Conservation (phyloP, 129 eudicot species). For the Centella asiatica region DNA sequence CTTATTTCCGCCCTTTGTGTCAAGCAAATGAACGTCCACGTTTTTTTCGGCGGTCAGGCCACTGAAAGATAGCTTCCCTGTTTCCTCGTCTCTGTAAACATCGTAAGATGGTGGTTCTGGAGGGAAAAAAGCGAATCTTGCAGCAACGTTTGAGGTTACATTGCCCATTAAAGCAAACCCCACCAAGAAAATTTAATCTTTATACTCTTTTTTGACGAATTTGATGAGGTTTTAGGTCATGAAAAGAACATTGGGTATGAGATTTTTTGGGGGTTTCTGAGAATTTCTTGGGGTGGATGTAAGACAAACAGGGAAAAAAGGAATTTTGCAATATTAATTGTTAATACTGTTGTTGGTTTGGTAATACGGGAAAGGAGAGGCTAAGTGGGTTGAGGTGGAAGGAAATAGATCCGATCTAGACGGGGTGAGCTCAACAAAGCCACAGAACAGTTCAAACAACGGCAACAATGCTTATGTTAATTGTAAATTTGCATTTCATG, state of each 20-base stretch:
- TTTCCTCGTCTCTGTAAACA: conserved; percentile 51
- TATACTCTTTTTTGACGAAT: background rate
- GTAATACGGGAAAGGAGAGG: background rate
- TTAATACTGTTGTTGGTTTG: background rate
- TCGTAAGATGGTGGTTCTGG: conserved; percentile 94
- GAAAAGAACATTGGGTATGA: background rate
- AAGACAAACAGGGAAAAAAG: background rate
- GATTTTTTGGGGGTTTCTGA: background rate
- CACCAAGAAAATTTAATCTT: conserved; percentile 9
- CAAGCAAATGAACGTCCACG: conserved; percentile 71
- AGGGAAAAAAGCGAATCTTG: conserved; percentile 92
- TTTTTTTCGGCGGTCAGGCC: conserved; percentile 75
- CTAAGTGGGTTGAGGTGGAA: background rate
- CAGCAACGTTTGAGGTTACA: conserved; percentile 88
- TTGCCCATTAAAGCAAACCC: conserved; percentile 71
- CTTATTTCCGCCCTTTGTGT: conserved; percentile 82
- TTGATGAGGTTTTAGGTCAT: conserved; percentile 8
- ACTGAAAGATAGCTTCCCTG: conserved; percentile 44
- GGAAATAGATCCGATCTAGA: conserved; percentile 42
- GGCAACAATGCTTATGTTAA: conserved; percentile 1
- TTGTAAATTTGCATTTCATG: background rate
- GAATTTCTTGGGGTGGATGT: too few species aligned
- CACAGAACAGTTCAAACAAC: conserved; percentile 16
- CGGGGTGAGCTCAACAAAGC: conserved; percentile 21
- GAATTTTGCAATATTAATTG: background rate